A percentile compares a stretch with the other conserved stretches of the same genome.
Conservation (phyloP, 371 early-diverging fungal species). For the Blakeslea trispora region DNA sequence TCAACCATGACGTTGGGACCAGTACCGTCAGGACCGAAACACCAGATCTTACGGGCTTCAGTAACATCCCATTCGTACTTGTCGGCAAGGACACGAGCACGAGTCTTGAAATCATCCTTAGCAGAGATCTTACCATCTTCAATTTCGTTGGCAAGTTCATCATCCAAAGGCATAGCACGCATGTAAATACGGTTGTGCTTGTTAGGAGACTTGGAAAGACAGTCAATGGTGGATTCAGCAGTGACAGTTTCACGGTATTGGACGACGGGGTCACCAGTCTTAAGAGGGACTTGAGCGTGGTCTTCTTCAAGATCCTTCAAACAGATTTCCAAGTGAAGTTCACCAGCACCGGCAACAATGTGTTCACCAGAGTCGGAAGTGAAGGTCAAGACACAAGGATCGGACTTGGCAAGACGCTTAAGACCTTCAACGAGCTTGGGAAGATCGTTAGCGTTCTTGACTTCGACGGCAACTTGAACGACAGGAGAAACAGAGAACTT, state of each 20-base stretch:
- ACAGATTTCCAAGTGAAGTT: conserved; percentile 99
- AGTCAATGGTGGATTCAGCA: conserved; percentile 78
- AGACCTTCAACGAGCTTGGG: conserved; percentile 99
- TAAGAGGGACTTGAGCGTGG: conserved; percentile 98
- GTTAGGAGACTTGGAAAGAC: conserved; percentile 99
- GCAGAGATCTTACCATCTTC: conserved; percentile 88
- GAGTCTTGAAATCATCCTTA: conserved; percentile 96
- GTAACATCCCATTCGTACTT: conserved; percentile 95
- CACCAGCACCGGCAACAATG: conserved; percentile 99
- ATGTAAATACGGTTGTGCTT: conserved; percentile 99
- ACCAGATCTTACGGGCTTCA: conserved; percentile 99
- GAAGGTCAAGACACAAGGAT: conserved; percentile 96
- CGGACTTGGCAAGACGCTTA: conserved; percentile 98
- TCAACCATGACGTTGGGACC: conserved; percentile 98
- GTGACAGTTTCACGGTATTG: conserved; percentile 97
- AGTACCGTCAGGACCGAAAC: conserved; percentile 97
- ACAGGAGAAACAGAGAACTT: conserved; percentile 99
- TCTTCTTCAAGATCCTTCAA: conserved; percentile 99
- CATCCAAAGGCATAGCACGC: conserved; percentile 92
- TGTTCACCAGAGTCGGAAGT: conserved; percentile 97
- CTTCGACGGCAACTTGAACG: conserved; percentile 98
- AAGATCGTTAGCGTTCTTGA: conserved; percentile 94
- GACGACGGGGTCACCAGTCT: conserved; percentile 96
- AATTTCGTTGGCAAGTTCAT: conserved; percentile 86
- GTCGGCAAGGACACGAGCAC: conserved; percentile 94